These are phyloP conservation scores for Platanus orientalis DNA, from an alignment of 164 flowering plant genomes.

Conservation along the genomic window DNA sequence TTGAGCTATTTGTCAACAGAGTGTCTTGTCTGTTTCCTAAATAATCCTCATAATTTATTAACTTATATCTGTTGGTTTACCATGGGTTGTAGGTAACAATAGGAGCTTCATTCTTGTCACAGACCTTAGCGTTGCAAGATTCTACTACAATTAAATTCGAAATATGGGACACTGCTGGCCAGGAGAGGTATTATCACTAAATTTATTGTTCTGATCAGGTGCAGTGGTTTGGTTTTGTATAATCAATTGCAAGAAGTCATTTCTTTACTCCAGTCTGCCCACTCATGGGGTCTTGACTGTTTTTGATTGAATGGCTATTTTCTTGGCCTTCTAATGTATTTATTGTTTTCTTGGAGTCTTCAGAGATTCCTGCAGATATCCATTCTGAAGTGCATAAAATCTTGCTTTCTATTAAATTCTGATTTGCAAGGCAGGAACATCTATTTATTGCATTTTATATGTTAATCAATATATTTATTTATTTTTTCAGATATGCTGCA, in stretches of 20 bases:
- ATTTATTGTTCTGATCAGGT: not conserved
- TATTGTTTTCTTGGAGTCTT: no score
- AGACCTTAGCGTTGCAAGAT: conserved; percentile 95
- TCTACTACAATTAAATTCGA: conserved; percentile 97
- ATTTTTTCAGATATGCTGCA: conserved; percentile 84
- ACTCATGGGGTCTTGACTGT: not conserved
- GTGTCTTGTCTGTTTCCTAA: not conserved
- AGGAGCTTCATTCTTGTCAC: conserved; percentile 98
- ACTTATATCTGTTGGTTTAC: conserved; percentile 1
- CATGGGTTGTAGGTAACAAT: conserved; percentile 80
- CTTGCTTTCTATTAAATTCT: no score
- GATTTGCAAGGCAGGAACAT: not conserved
- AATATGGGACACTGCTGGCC: conserved; percentile 99
- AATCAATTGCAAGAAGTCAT: no score
- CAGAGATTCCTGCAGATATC: no score
- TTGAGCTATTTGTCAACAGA: not conserved
- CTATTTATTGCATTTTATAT: conserved; percentile 1
- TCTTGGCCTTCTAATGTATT: no score
- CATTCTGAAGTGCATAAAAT: no score
- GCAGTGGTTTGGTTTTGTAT: not conserved
- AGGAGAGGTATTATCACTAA: conserved; percentile 68
- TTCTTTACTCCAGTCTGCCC: not conserved
- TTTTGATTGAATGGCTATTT: no score
- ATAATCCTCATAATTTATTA: not conserved
- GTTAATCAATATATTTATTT: not conserved